Evolutionary conservation across 2,329 filamentous ascomycete genomes (phyloP), one percentile per base, ranked within the genome.

Genomic region (Neospermospora avenae): DNA sequence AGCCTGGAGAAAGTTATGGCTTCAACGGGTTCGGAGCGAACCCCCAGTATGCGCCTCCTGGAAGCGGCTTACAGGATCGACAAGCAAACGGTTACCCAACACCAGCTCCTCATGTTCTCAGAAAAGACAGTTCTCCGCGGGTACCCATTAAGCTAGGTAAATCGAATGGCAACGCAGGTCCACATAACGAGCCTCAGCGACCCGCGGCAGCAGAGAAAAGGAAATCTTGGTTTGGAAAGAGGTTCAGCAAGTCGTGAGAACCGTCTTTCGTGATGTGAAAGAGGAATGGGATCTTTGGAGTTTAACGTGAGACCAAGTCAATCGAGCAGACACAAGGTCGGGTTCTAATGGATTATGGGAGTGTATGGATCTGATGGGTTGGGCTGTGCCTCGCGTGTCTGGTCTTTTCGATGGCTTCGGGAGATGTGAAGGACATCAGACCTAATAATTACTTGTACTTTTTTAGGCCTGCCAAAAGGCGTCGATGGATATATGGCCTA

Each of bases 161-260:
- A 16, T 58, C 60, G 3, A 66, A 62, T 46, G 63, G 63, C 41
- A 69, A 66, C 55, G 60, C 60, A 46, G 52, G 42, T 14, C 53
- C 62, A 55, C 52, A 41, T 25, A 55, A 44, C 20, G 42, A 51
- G 7, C 34, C 49, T 10, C 58, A 61, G 46, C 48, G 41, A 24
- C 65, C 55, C 18, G 57, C 63, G 3, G 61, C 51, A 18, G 60
- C 69, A 57, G 88, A 92, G 62, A 96, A 96, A 81, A 83, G 90
- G 65, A 93, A 92, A 81, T 95, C 92, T 73, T 96, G 93, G 91
- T 87, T 98, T 70, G 85, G 89, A 71, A 85, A 86, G 68, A 83
- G 87, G 58, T 95, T 96, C 74, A 95, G 89, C 80, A 92, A 81
- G 72, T 73, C 73, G 58, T 77, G 65, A 22, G 14, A 44, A 34